Percentiles rank a stretch among this genome's conserved stretches.
phyloP scores from a whole-genome alignment of 345 rosid genomes.

The Alliaria petiolata region DNA sequence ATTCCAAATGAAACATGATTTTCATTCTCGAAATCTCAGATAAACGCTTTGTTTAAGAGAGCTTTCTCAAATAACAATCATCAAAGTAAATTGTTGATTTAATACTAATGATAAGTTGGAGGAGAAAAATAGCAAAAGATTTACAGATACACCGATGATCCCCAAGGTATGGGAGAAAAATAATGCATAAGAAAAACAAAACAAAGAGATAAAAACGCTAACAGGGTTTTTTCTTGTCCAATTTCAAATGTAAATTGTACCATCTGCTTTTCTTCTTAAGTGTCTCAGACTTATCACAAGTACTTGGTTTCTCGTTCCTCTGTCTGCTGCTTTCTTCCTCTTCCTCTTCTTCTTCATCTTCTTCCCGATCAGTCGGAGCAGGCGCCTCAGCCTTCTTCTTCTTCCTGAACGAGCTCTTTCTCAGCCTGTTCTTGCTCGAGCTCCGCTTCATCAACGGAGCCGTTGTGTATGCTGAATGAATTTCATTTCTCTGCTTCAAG shows the following conservation, averaged over 20 bases:
- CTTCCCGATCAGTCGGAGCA: conserved; percentile 25
- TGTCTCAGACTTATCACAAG: conserved; percentile 40
- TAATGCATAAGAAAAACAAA: not conserved
- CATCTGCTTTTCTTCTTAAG: conserved; percentile 75
- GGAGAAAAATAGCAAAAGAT: conserved; percentile 15
- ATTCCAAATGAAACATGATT: not conserved
- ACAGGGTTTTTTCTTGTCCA: conserved; percentile 91
- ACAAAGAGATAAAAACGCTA: conserved; percentile 18
- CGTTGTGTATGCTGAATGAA: conserved; percentile 74
- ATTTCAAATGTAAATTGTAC: conserved; percentile 78
- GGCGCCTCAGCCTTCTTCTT: conserved; percentile 27
- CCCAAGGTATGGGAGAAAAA: conserved; percentile 14
- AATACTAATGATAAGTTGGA: conserved; percentile 19
- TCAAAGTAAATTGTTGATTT: conserved; percentile 21
- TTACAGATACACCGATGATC: conserved; percentile 32
- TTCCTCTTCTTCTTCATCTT: conserved; percentile 30
- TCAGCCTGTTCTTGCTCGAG: conserved; percentile 54
- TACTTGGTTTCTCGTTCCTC: conserved; percentile 53
- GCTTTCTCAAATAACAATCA: not conserved
- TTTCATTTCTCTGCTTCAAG: conserved; percentile 71
- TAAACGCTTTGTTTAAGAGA: not conserved
- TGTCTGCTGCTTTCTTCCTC: conserved; percentile 64
- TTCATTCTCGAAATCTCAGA: not conserved
- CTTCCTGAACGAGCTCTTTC: conserved; percentile 38
- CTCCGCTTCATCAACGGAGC: conserved; percentile 62